Evolutionary conservation across 768 basidiomycete species (phyloP), one percentile per base, ranked within the genome.

Genomic region (Mycena epipterygia): DNA sequence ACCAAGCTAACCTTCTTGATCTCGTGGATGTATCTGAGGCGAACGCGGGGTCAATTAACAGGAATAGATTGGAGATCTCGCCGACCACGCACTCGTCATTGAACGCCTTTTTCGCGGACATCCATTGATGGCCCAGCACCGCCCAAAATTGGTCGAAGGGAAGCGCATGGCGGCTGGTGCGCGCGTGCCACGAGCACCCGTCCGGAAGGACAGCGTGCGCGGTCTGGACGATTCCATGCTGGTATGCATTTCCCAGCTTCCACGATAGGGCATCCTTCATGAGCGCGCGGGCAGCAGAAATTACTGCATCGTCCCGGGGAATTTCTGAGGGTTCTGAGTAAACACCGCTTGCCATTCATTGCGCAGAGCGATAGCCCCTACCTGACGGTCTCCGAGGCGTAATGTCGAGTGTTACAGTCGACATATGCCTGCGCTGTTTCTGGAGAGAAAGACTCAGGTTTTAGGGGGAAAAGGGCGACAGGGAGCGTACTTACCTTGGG

Each of bases 61-160:
- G 5, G n/a, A n/a, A 14, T 32, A 23, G 21, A 32, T 23, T 23
- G 42, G 23, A 63, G 42, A 46, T 16, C n/a, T 21, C 27, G 27
- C 25, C 3, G 25, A 33, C 25, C 37, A 64, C 63, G 63, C 23
- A 64, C 63, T 42, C 29, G 51, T 64, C 63, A 27, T 64, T 64
- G 35, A 64, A 64, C 19, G 52, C 62, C 62, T 64, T 64, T 35
- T 60, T 60, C 39, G 59, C 44, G 29, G 42, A 44, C 44, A 60
- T 60, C 53, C 59, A 60, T 32, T 48, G 29, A 44, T 60, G 59
- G 42, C 59, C 59, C 30, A 60, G 59, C 59, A 60, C 44, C 25
- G 42, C 30, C 59, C 59, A 60, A n/a, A 60, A 60, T n/a, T 29
- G 44, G 46, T 60, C 59, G 30, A 60, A 60, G 23, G 59, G 59